These are phyloP conservation scores for Malassezia vespertilionis DNA, from an alignment of 1,284 basidiomycete species.

Conservation along the genomic window DNA sequence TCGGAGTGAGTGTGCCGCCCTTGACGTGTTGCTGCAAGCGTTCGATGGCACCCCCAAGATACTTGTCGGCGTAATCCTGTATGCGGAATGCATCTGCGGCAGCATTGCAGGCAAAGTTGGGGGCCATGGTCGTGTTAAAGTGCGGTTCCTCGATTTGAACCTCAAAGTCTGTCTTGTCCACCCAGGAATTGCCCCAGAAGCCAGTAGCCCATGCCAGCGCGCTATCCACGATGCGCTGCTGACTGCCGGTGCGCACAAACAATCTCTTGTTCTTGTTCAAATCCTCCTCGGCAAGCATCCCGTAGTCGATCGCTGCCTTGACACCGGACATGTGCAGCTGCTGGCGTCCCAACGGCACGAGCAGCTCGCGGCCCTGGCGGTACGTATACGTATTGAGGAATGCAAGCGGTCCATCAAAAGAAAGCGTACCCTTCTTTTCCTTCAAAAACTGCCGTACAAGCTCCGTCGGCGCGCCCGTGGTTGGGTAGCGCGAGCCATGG, in stretches of 20 bases:
- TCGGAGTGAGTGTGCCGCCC: constrained; percentile 23
- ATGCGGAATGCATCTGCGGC: constrained; percentile 3
- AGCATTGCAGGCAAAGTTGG: constrained; percentile 34
- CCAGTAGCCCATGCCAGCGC: constrained; percentile 32
- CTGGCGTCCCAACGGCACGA: constrained; percentile 36
- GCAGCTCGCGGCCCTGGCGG: constrained; percentile 36
- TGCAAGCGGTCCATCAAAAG: constrained; percentile 27
- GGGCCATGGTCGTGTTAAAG: constrained; percentile 42
- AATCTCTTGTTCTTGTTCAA: constrained; percentile 20
- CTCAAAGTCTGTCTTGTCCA: constrained; percentile 26
- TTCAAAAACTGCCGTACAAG: constrained; percentile 1
- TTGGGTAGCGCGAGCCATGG: constrained; percentile 43
- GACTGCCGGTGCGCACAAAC: constrained; percentile 39
- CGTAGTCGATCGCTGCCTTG: constrained; percentile 31
- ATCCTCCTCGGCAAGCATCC: constrained; percentile 20
- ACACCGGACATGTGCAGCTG: constrained; percentile 35
- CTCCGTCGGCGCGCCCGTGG: constrained; percentile 16
- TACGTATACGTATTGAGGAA: constrained; percentile 37
- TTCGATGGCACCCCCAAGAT: constrained; percentile 34
- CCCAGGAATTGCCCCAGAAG: constrained; percentile 27
- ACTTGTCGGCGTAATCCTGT: constrained; percentile 29
- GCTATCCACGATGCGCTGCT: constrained; percentile 43
- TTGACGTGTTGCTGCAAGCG: constrained; percentile 27
- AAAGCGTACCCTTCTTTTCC: constrained; percentile 1
- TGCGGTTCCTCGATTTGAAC: constrained; percentile 38